Evolutionary conservation across 139 green algal species (phyloP).

Genomic region (Chlorella sp.): DNA sequence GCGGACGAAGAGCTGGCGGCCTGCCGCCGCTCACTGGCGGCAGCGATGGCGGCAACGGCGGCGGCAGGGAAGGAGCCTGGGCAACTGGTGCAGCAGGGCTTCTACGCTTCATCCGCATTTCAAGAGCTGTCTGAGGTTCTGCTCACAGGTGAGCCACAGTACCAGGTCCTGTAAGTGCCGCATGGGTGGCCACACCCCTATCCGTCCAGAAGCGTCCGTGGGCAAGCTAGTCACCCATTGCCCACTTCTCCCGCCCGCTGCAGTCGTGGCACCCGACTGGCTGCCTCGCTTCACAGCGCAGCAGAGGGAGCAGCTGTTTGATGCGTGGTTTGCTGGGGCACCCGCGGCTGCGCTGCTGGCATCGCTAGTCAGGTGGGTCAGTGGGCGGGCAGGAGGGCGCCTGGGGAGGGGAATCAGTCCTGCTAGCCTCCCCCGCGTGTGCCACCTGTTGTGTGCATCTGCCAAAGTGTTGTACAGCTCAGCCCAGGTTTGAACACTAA

Average conservation of each 20-base stretch:
- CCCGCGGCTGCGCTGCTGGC: conserved; percentile 26
- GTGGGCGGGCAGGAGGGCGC: neutral
- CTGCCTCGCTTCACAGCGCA: neutral
- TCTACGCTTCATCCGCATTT: conserved; percentile 12
- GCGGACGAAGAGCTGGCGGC: neutral
- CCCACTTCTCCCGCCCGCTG: neutral
- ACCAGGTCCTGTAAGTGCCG: neutral
- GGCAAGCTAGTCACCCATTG: neutral
- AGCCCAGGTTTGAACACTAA: neutral
- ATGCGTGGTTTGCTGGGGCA: conserved; percentile 20
- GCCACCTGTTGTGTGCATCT: too few relatives aligned
- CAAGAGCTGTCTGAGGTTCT: conserved; percentile 28
- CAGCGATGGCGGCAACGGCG: neutral
- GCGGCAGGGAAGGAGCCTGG: neutral
- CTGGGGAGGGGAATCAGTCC: neutral
- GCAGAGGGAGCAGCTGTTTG: conserved; percentile 29
- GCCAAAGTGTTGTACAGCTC: neutral
- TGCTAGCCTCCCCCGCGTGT: too few relatives aligned
- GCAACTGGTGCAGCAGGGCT: neutral
- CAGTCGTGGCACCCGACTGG: conserved; percentile 52
- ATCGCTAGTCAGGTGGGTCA: conserved; percentile 23
- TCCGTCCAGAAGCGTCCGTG: neutral
- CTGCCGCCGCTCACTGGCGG: neutral
- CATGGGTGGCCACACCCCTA: too few relatives aligned
- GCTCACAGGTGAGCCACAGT: neutral